These are phyloP conservation scores for Hypoxylon sp. DNA, from an alignment of 2,329 filamentous ascomycete genomes.

Conservation along the genomic window DNA sequence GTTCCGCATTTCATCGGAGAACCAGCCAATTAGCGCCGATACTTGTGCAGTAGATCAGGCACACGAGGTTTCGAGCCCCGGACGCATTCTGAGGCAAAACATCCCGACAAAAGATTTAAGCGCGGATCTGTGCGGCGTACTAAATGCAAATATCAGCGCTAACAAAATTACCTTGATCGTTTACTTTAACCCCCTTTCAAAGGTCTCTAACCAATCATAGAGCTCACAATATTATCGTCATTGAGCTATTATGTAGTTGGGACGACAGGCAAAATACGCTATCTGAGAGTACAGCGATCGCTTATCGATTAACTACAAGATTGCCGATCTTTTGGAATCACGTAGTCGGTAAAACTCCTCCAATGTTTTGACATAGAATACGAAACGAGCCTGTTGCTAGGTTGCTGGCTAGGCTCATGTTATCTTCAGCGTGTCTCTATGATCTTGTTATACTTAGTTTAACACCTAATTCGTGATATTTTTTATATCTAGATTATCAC, in stretches of 20 bases:
- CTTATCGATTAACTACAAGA: constrained; percentile 36
- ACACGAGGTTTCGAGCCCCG: constrained; percentile 58
- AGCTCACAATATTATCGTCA: constrained; percentile 7
- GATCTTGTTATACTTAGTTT: constrained; percentile 8
- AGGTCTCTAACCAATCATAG: constrained; percentile 32
- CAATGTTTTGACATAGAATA: constrained; percentile 35
- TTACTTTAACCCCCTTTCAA: constrained; percentile 10
- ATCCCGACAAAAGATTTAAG: constrained; percentile 38
- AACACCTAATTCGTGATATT: constrained; percentile 7
- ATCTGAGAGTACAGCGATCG: constrained; percentile 11
- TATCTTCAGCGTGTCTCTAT: constrained; percentile 1
- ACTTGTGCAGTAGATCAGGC: constrained; percentile 51
- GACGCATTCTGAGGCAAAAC: constrained; percentile 58
- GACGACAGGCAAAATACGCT: constrained; percentile 22
- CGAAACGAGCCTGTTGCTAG: constrained; percentile 35
- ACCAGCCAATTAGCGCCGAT: constrained; percentile 47
- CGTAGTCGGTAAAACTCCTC: constrained; percentile 32
- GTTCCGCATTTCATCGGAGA: constrained; percentile 37
- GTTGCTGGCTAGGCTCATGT: constrained; percentile 10
- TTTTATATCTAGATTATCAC: background rate
- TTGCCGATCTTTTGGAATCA: constrained; percentile 37
- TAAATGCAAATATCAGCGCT: constrained; percentile 19
- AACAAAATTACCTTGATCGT: constrained; percentile 26
- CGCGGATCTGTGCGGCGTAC: constrained; percentile 46
- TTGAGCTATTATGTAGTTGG: constrained; percentile 28